Evolutionary conservation across 2,329 filamentous ascomycete genomes (phyloP).

Genomic region (Hymenoscyphus occultus): DNA sequence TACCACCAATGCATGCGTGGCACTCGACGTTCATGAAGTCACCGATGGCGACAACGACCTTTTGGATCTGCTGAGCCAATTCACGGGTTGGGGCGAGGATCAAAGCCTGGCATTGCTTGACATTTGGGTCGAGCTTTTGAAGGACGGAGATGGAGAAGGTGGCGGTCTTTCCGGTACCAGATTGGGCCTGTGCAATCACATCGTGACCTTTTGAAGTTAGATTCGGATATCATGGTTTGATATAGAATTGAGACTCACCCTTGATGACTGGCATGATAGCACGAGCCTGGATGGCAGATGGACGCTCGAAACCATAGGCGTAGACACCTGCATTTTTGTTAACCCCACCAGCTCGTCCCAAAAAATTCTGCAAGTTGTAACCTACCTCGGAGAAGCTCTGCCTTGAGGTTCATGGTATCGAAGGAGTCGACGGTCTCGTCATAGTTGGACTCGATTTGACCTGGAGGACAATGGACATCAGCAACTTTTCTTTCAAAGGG

Average conservation of each 20-base stretch:
- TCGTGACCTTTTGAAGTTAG: constrained; percentile 67
- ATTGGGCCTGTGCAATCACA: constrained; percentile 78
- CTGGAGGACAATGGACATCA: constrained; percentile 47
- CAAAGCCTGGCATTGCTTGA: constrained; percentile 97
- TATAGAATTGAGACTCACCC: constrained; percentile 56
- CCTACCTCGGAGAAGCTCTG: constrained; percentile 92
- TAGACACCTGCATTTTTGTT: constrained; percentile 65
- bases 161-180: constrained; percentile 44
- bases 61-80: constrained; percentile 98
- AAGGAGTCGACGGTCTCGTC: constrained; percentile 99
- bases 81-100: constrained; percentile 98
- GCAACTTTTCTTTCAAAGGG: constrained; percentile 19
- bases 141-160: constrained; percentile 99
- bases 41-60: constrained; percentile 96
- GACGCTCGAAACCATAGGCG: constrained; percentile 99
- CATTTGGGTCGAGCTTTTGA: constrained; percentile 92
- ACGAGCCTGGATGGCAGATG: constrained; percentile 99
- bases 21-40: constrained; percentile 99
- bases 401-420: constrained; percentile 95
- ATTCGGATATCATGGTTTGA: constrained; percentile 12
- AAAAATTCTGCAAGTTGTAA: constrained; percentile 29
- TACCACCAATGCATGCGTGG: constrained; percentile 99
- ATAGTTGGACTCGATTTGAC: constrained; percentile 99
- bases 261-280: constrained; percentile 99
- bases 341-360: constrained; percentile 18